Percentiles rank a stretch among this genome's conserved stretches.
Conservation (phyloP, 495 filamentous ascomycete species). For the Pseudomonodictys pantanalensis region DNA sequence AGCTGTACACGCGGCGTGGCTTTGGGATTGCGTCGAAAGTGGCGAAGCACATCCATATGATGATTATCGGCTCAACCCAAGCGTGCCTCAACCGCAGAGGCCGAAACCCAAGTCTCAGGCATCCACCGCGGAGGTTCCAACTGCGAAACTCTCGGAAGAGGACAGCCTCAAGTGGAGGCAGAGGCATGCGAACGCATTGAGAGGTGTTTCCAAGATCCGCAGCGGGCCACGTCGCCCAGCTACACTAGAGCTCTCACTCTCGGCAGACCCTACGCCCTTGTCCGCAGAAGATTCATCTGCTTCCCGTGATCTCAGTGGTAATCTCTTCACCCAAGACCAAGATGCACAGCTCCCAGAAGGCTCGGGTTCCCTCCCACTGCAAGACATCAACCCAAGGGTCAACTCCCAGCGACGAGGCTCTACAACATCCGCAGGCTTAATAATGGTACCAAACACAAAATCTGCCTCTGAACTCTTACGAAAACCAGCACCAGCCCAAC, state of each 20-base stretch:
- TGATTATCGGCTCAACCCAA: conserved; percentile 19
- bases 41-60: conserved; percentile 53
- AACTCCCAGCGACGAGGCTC: conserved; percentile 33
- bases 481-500: conserved; percentile 7
- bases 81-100: not conserved
- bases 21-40: conserved; percentile 71
- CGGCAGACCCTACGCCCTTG: not conserved
- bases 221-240: not conserved
- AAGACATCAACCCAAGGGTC: conserved; percentile 29
- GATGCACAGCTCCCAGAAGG: conserved; percentile 8
- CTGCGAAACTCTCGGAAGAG: conserved; percentile 27
- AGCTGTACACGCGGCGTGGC: conserved; percentile 74
- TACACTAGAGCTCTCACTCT: conserved; percentile 13
- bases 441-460: not conserved
- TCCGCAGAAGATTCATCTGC: conserved; percentile 8
- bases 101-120: not conserved
- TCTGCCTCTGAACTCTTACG: conserved; percentile 13
- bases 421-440: conserved; percentile 19
- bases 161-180: conserved; percentile 17
- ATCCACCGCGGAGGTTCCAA: conserved; percentile 20
- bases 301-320: not conserved
- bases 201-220: not conserved
- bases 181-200: conserved; percentile 1
- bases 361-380: conserved; percentile 20
- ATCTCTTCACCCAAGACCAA: not conserved